Conservation (phyloP, 768 basidiomycete species). For the Atractiella rhizophila region DNA sequence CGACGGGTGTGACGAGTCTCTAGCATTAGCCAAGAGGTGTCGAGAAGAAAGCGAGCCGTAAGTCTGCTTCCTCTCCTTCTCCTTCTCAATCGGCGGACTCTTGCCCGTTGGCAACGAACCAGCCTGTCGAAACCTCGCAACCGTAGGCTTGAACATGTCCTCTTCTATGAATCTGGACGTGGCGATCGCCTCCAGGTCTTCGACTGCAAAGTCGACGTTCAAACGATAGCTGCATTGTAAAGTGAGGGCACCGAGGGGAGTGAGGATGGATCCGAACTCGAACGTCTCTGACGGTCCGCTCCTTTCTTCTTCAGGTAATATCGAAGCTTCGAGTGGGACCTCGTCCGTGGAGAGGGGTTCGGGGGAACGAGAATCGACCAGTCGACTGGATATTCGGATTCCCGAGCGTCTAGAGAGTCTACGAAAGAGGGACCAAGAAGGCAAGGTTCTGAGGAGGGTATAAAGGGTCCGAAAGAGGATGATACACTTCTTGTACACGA, state of each 20-base stretch:
- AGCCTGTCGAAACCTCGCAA: constrained; percentile 7
- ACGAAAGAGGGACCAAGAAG: no score
- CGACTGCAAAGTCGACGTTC: constrained; percentile 14
- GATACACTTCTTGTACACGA: constrained; percentile 17
- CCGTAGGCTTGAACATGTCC: constrained; percentile 17
- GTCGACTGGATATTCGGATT: no score
- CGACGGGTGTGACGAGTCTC: no score
- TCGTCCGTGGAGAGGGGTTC: no score
- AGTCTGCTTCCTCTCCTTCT: neutral
- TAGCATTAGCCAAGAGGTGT: no score
- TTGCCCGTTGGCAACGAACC: constrained; percentile 8
- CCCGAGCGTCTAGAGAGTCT: no score
- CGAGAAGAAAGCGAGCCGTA: neutral
- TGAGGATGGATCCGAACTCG: constrained; percentile 3
- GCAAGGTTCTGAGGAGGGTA: constrained; percentile 10
- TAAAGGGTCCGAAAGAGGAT: constrained; percentile 13
- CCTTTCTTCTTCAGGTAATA: neutral
- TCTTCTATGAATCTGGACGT: constrained; percentile 17
- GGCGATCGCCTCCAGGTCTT: constrained; percentile 16
- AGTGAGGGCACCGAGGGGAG: constrained; percentile 4
- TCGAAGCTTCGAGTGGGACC: neutral
- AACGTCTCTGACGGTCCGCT: no score
- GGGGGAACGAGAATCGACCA: no score
- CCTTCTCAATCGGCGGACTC: neutral
- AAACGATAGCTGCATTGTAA: constrained; percentile 12